A percentile compares a stretch with the other conserved stretches of the same genome.
These are phyloP conservation scores for Scedosporium boydii DNA, from an alignment of 2,329 filamentous ascomycete genomes.

Conservation along the genomic window DNA sequence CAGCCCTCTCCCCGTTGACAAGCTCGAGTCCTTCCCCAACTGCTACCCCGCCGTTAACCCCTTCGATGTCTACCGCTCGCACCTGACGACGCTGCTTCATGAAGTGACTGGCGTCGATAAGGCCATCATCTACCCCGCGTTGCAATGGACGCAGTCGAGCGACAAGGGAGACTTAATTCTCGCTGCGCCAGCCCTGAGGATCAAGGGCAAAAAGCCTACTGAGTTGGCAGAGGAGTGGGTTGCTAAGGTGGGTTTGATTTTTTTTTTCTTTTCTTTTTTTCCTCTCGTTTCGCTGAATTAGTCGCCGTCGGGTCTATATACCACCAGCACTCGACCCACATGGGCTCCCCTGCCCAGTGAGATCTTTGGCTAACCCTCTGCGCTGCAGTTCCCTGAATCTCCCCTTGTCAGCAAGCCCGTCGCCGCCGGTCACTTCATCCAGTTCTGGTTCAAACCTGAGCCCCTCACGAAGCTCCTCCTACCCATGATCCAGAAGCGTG, in stretches of 20 bases:
- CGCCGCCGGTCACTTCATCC: conserved; percentile 58
- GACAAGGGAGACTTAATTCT: conserved; percentile 78
- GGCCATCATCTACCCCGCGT: conserved; percentile 61
- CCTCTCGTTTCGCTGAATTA: neutral
- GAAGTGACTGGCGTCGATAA: conserved; percentile 61
- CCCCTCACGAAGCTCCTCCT: conserved; percentile 58
- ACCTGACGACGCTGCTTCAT: conserved; percentile 60
- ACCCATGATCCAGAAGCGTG: conserved; percentile 57
- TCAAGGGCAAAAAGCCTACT: conserved; percentile 61
- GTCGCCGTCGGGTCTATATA: neutral
- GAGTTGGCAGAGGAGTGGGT: conserved; percentile 54
- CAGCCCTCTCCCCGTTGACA: conserved; percentile 22
- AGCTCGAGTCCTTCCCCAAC: conserved; percentile 37
- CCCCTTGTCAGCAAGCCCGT: conserved; percentile 63
- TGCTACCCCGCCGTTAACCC: conserved; percentile 63
- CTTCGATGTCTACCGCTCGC: conserved; percentile 69
- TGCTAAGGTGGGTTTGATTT: conserved; percentile 36
- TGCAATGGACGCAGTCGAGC: conserved; percentile 69
- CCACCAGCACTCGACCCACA: neutral
- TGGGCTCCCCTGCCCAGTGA: no score
- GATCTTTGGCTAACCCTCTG: neutral
- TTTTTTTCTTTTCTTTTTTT: neutral
- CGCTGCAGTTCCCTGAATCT: conserved; percentile 57
- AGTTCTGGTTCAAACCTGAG: conserved; percentile 70
- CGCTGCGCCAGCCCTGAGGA: conserved; percentile 67